phyloP scores from a whole-genome alignment of 1,139 yeast genomes.

The Taphrina populina region DNA sequence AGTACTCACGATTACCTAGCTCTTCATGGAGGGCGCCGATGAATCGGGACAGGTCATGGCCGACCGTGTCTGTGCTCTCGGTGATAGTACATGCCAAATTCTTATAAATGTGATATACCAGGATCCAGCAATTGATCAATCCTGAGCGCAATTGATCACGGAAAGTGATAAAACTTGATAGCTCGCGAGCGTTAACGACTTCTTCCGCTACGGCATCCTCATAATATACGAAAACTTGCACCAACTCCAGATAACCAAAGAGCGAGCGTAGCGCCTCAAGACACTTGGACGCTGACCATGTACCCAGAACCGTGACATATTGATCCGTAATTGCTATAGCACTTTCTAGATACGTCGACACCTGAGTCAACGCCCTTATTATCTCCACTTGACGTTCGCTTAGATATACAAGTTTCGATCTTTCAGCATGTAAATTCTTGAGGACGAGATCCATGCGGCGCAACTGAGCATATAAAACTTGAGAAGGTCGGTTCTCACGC shows the following conservation, averaged over 20 bases:
- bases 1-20: constrained; percentile 65
- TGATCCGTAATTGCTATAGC: background rate
- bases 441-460: background rate
- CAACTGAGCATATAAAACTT: background rate
- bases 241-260: constrained; percentile 46
- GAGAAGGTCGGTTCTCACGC: background rate
- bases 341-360: background rate
- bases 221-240: constrained; percentile 49
- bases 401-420: background rate
- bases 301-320: background rate
- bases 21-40: constrained; percentile 65
- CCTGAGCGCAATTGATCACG: constrained; percentile 55
- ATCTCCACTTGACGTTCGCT: background rate
- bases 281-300: background rate
- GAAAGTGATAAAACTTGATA: constrained; percentile 45
- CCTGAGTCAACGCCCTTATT: background rate
- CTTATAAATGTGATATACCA: constrained; percentile 44
- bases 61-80: constrained; percentile 39
- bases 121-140: constrained; percentile 51
- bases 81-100: constrained; percentile 37
- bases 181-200: constrained; percentile 43
- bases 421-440: background rate
- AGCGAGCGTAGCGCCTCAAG: constrained; percentile 40
- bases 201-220: constrained; percentile 48
- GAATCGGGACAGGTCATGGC: constrained; percentile 36